Evolutionary conservation across 306 rosid species (phyloP), one percentile per base, ranked within the genome.

Genomic region (Comarum palustre): DNA sequence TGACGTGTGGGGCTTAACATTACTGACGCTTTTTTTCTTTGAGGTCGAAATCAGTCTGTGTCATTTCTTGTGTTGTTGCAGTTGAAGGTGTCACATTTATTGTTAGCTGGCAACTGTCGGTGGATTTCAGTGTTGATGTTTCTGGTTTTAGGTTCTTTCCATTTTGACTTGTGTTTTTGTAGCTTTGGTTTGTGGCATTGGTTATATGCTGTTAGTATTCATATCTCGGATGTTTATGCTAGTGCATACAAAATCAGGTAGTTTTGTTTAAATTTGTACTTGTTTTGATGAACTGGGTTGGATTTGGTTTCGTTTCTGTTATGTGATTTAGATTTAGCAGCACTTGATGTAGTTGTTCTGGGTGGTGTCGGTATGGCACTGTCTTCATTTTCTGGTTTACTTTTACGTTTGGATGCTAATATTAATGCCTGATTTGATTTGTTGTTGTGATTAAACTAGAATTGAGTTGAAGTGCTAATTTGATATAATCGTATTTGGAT

Each of bases 51-150:
- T n/a, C n/a, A n/a, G n/a, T n/a, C n/a, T n/a, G n/a, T n/a, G n/a
- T n/a, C n/a, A n/a, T n/a, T n/a, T n/a, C n/a, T n/a, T n/a, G n/a
- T n/a, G n/a, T n/a, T n/a, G n/a, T n/a, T n/a, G n/a, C n/a, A n/a
- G n/a, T n/a, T n/a, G 31, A 68, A 61, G 71, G 66, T 74, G 73
- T 63, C 69, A 17, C 73, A 71, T 75, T 65, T 34, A 38, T 32
- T 61, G 25, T 43, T 32, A 64, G 55, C 77, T 75, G 74, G 39
- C 77, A 54, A 43, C 55, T 75, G 77, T 80, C 83, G 80, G 83
- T 80, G 76, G 51, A 61, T 73, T 51, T 58, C 20, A 22, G 41
- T 78, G 69, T 45, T n/a, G 24, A 67, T 25, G 54, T 46, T 69
- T 29, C 20, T 64, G 27, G 1, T 64, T 54, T 36, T 57, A 47